These are phyloP conservation scores for Chlorophyllum brunneum DNA, from an alignment of 768 basidiomycete species.

Conservation along the genomic window DNA sequence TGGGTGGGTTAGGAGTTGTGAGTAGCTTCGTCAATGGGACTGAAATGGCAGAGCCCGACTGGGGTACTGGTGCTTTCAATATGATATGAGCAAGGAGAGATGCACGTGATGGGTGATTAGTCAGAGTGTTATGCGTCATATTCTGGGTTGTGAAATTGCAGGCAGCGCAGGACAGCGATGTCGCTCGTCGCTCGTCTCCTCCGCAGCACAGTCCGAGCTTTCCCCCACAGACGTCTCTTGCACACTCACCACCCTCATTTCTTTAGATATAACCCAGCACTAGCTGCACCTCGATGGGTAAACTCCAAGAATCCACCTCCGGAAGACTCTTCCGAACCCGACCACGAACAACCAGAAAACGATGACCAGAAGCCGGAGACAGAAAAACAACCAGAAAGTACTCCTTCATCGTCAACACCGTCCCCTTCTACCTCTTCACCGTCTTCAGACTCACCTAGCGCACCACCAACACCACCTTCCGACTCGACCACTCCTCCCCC, in stretches of 20 bases:
- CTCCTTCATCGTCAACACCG: slow-evolving; percentile 14
- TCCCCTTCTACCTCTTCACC: slow-evolving; percentile 15
- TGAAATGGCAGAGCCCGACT: no score
- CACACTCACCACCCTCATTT: background rate
- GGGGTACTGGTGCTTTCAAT: no score
- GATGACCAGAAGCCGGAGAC: slow-evolving; percentile 5
- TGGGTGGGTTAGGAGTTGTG: no score
- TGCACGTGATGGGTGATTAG: slow-evolving; percentile 3
- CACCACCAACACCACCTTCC: slow-evolving; percentile 16
- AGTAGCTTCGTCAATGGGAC: no score
- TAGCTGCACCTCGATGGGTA: slow-evolving; percentile 3
- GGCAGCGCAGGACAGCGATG: slow-evolving; percentile 7
- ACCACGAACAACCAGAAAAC: background rate
- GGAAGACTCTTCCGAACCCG: background rate
- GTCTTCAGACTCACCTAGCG: slow-evolving; percentile 17
- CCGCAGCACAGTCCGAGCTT: background rate
- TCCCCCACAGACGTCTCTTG: background rate
- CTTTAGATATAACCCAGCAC: background rate
- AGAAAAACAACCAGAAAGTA: slow-evolving; percentile 1
- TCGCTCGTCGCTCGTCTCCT: slow-evolving; percentile 8
- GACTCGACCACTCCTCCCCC: slow-evolving; percentile 24
- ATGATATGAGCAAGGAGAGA: no score
- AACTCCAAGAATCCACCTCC: slow-evolving; percentile 4
- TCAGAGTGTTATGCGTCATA: slow-evolving; percentile 6
- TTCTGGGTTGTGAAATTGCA: background rate